Conservation (phyloP, 1,284 basidiomycete species). For the Cutaneotrichosporon sp. region DNA sequence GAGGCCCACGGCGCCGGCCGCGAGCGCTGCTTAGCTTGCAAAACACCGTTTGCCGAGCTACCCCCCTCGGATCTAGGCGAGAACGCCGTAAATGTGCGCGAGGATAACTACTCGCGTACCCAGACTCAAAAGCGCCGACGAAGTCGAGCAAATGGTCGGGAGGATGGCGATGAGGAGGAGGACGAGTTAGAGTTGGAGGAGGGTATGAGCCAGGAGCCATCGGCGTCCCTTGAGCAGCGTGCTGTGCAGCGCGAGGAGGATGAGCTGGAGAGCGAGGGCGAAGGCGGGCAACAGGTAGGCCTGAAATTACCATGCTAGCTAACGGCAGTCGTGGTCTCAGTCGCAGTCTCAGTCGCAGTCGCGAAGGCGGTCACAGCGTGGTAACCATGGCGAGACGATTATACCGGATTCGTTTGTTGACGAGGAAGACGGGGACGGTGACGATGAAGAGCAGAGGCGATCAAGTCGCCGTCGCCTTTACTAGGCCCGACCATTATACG, state of each 20-base stretch:
- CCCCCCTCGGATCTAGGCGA: constrained; percentile 33
- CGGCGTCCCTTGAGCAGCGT: neutral
- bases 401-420: constrained; percentile 9
- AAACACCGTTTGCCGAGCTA: constrained; percentile 15
- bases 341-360: constrained; percentile 1
- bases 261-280: neutral
- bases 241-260: neutral
- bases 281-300: neutral
- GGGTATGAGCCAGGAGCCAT: neutral
- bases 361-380: neutral
- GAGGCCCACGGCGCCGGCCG: constrained; percentile 7
- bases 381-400: constrained; percentile 9
- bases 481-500: neutral
- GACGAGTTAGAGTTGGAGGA: constrained; percentile 7
- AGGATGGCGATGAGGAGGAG: constrained; percentile 20
- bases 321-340: neutral
- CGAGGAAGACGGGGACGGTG: constrained; percentile 3
- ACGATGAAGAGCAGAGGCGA: neutral
- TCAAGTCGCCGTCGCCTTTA: neutral
- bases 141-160: constrained; percentile 16
- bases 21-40: constrained; percentile 30
- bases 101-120: constrained; percentile 27
- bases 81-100: constrained; percentile 25
- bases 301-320: neutral
- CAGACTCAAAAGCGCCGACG: constrained; percentile 14